A percentile compares a stretch with the other conserved stretches of the same genome.
Conservation (phyloP, 441 rosid species). For the Erodium moschatum region DNA sequence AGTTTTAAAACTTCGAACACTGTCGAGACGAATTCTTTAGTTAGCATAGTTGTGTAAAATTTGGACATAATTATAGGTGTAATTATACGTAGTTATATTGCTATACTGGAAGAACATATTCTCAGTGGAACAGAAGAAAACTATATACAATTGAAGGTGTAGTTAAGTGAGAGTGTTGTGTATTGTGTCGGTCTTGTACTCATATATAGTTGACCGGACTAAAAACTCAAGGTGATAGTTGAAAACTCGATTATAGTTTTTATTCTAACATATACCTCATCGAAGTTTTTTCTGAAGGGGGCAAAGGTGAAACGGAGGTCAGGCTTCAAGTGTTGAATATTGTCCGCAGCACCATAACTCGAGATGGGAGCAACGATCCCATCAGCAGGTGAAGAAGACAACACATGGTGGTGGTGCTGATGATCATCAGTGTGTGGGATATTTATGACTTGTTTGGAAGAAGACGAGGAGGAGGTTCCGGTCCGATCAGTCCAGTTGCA, state of each 20-base stretch:
- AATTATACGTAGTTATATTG: too few species aligned
- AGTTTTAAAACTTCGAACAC: too few species aligned
- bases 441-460: slow-evolving; percentile 27
- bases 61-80: too few species aligned
- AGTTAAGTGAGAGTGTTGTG: neutral
- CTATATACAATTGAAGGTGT: too few species aligned
- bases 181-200: neutral
- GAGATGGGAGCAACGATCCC: slow-evolving; percentile 41
- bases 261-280: neutral
- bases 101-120: too few species aligned
- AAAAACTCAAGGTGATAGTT: too few species aligned
- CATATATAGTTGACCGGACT: too few species aligned
- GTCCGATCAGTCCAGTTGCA: slow-evolving; percentile 28
- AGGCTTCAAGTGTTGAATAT: slow-evolving; percentile 43
- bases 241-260: too few species aligned
- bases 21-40: too few species aligned
- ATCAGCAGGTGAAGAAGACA: neutral
- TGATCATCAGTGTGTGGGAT: neutral
- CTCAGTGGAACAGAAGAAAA: too few species aligned
- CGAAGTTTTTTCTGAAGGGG: slow-evolving; percentile 63
- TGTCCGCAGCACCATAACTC: slow-evolving; percentile 37
- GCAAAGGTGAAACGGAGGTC: slow-evolving; percentile 60
- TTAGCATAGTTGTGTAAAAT: too few species aligned
- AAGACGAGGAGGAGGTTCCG: slow-evolving; percentile 53
- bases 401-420: neutral